Evolutionary conservation across 768 basidiomycete genomes (phyloP).

Genomic region (Tulasnella sp.): DNA sequence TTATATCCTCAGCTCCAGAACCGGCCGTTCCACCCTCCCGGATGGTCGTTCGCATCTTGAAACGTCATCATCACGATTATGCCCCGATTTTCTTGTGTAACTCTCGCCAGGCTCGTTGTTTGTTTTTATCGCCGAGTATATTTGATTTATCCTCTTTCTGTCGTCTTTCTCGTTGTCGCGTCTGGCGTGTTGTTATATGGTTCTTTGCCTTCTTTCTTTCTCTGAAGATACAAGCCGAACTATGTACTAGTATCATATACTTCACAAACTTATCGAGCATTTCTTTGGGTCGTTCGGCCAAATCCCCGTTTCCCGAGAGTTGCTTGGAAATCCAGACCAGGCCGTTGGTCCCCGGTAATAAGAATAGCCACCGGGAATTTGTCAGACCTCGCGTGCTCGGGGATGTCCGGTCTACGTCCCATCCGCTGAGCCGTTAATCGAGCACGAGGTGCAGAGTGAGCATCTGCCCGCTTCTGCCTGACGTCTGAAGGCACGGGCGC

Average conservation of each 20-base stretch:
- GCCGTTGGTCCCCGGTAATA: neutral
- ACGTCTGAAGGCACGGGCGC: neutral
- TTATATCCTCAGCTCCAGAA: neutral
- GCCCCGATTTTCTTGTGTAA: neutral
- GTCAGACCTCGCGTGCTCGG: neutral
- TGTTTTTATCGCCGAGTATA: constrained; percentile 9
- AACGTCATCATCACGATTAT: neutral
- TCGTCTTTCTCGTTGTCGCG: neutral
- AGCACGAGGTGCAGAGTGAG: no score
- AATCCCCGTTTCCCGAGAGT: neutral
- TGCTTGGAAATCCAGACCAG: no score
- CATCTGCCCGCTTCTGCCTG: neutral
- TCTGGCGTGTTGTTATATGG: neutral
- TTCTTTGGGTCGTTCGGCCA: neutral
- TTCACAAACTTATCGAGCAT: neutral
- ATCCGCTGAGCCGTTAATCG: no score
- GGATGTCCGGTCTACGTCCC: no score
- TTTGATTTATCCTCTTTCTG: constrained; percentile 28
- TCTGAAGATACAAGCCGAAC: neutral
- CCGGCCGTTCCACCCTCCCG: constrained; percentile 5
- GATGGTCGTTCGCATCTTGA: constrained; percentile 10
- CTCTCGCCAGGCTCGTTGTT: neutral
- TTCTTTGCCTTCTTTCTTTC: neutral
- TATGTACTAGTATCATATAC: neutral
- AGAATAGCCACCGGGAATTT: neutral